Evolutionary conservation across 345 rosid species (phyloP), one percentile per base, ranked within the genome.

Genomic region (Aquilaria malaccensis): DNA sequence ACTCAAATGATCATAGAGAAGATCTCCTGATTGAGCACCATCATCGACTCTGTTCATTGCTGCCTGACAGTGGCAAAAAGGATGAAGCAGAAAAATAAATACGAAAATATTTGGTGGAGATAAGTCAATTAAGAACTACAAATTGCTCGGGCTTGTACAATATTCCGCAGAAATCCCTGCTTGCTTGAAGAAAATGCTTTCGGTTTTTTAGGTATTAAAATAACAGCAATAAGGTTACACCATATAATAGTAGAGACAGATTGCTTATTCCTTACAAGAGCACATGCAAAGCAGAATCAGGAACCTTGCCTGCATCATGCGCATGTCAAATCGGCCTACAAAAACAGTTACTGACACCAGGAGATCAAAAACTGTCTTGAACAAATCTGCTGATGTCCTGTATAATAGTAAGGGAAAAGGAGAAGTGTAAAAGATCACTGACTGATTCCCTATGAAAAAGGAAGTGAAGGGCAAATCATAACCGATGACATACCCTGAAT

Each of bases 291-390:
- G 47, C 10, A 15, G 9, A 62, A 15, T 54, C 30, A 58, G 52
- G 50, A 67, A 58, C 52, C 48, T 57, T 66, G 85, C 97, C 96
- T 90, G 96, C 89, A 90, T 89, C 97, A 90, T 90, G 32, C 97
- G 87, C 97, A 90, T 90, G 72, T 90, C 97, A 81, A 90, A 90
- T 64, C 96, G 96, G 58, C 97, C 97, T 72, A 90, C 82, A 80
- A 90, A 90, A 13, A 90, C 81, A n/a, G 97, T 90, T 64, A 90
- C 93, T 57, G 97, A 90, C 66, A 90, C 96, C 68, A 90, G 73
- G 69, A 90, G 97, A 77, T 90, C 97, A 78, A 90, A 90, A 56
- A 75, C 83, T 52, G 97, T 85, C 85, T 90, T 90, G 73, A 90
- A 90, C 69, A 90, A 79, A 80, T 90, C 97, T 58, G 97, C 97